phyloP scores from a whole-genome alignment of 148 eudicot species.

The Diospyros lotus region DNA sequence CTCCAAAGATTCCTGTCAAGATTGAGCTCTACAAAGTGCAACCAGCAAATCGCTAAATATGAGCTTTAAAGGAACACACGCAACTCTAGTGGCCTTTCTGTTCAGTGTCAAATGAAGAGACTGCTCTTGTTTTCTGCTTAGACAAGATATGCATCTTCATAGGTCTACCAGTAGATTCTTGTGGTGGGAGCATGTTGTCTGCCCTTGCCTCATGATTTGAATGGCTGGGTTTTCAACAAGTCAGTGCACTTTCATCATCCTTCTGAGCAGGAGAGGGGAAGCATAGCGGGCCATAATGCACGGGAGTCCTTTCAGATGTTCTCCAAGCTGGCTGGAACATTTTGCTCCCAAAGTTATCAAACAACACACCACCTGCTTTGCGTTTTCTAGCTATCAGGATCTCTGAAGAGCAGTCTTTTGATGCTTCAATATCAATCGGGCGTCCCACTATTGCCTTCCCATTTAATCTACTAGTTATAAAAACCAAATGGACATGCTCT shows the following conservation, averaged over 20 bases:
- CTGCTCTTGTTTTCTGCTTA: conserved; percentile 4
- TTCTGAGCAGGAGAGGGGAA: conserved; percentile 1
- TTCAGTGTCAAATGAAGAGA: neutral
- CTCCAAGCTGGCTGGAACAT: conserved; percentile 15
- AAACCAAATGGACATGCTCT: conserved; percentile 36
- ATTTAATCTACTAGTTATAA: conserved; percentile 24
- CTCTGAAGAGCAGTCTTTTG: conserved; percentile 9
- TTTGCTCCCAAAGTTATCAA: neutral
- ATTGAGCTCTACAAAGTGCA: conserved; percentile 17
- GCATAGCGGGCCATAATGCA: conserved; percentile 10
- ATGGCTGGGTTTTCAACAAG: conserved; percentile 1
- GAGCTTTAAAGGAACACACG: conserved; percentile 30
- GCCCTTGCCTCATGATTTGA: conserved; percentile 6
- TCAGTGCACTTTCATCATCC: conserved; percentile 4
- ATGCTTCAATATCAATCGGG: conserved; percentile 27
- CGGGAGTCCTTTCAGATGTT: conserved; percentile 33
- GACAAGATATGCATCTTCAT: conserved; percentile 5
- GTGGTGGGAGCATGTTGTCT: neutral
- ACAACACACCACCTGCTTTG: neutral
- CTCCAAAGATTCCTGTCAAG: neutral
- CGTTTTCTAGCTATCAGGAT: neutral
- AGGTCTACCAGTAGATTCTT: neutral
- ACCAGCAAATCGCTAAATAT: conserved; percentile 19
- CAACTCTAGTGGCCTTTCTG: neutral
- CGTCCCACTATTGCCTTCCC: conserved; percentile 31